Base-by-base conservation (phyloP, 169 alveolate genomes). In the Sarcocystis neurona region DNA sequence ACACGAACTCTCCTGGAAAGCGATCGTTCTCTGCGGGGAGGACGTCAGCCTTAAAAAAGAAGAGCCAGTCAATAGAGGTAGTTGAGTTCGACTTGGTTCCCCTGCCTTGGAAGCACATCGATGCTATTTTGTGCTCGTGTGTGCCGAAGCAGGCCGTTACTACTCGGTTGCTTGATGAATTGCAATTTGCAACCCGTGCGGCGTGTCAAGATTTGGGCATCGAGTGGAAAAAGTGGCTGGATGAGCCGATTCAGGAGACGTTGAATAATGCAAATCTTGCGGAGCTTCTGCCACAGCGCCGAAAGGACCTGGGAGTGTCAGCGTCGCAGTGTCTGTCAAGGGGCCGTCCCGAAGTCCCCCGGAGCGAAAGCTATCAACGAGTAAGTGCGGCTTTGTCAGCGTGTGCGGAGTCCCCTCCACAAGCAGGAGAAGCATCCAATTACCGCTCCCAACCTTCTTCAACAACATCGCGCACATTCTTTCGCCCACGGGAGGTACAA, bases 201-300 rank as follows among this genome's bases (percentile, higher is more conserved):
- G 56, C 82, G 1, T 72, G 82, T 39, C 82, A 72, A 6, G 82
- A 72, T 6, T 30, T 39, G 56, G 82, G 82, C 2, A 39, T 72
- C 34, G 2, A 27, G 2, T 72, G 82, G 82, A 72, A 72, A 39
- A 72, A 72, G 82, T 72, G 82, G 82, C 56, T 12, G 15, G 82
- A 72, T 39, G 82, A 72, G 27, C 82, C 82, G 20, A 12, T 72
- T 3, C 82, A 37, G 4, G 82, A 72, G 23, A 2, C 82, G 34
- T 12, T 37, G 34, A 53, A 39, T 39, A 53, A 72, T 0, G 82
- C 34, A 0, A 53, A 72, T 4, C 18, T 72, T 4, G n/a, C n/a
- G n/a, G n/a, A n/a, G n/a, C n/a, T n/a, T n/a, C n/a, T n/a, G n/a
- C n/a, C n/a, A n/a, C n/a, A n/a, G n/a, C n/a, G n/a, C n/a, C n/a